Conservation (phyloP, 2,329 filamentous ascomycete species). For the Aspergillus bombycis region DNA sequence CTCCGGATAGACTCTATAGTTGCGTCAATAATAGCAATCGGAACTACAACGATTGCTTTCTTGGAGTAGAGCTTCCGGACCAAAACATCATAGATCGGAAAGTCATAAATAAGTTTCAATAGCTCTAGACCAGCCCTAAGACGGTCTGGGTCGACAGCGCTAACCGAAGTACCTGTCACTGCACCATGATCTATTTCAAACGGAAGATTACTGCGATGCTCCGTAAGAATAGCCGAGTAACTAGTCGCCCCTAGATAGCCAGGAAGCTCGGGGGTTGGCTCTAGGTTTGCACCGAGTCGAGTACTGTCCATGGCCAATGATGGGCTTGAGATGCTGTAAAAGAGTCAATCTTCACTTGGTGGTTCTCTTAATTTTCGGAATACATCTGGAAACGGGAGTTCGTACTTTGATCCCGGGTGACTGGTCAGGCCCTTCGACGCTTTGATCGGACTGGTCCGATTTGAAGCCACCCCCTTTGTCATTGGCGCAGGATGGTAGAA, state of each 20-base stretch:
- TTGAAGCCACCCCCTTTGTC: constrained; percentile 32
- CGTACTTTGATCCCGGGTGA: constrained; percentile 30
- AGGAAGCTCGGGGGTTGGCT: constrained; percentile 31
- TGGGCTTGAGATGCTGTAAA: constrained; percentile 28
- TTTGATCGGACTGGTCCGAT: constrained; percentile 15
- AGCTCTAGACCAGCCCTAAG: constrained; percentile 36
- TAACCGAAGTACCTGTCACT: constrained; percentile 18
- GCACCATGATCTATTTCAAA: constrained; percentile 32
- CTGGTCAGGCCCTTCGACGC: constrained; percentile 21
- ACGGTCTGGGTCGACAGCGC: constrained; percentile 30
- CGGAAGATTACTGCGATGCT: constrained; percentile 38
- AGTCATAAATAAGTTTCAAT: constrained; percentile 32
- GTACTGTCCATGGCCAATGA: constrained; percentile 20
- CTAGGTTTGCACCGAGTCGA: constrained; percentile 25
- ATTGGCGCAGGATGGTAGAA: constrained; percentile 45
- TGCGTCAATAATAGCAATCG: constrained; percentile 29
- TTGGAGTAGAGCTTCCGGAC: constrained; percentile 30
- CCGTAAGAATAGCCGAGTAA: constrained; percentile 38
- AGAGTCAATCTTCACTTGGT: constrained; percentile 3
- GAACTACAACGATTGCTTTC: constrained; percentile 28
- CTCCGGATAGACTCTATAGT: constrained; percentile 30
- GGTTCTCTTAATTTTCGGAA: background rate
- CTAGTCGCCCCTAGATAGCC: constrained; percentile 42
- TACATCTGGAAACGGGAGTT: background rate
- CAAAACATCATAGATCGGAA: constrained; percentile 28